Conservation (phyloP, 2,329 filamentous ascomycete genomes). For the Claviceps lovelessii region DNA sequence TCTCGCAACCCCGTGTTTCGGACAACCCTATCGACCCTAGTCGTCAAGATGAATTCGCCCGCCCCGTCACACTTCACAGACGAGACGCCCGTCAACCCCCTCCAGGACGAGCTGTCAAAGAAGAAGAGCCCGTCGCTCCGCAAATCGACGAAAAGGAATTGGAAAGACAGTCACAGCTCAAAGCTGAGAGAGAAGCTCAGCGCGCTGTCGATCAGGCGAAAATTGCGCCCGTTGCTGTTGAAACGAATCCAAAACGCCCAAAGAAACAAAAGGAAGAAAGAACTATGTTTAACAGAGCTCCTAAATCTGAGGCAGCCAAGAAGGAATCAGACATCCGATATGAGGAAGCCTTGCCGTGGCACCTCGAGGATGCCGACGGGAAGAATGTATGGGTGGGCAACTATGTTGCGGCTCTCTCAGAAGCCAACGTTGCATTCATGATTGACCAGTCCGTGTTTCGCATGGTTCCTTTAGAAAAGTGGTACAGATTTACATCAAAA, state of each 20-base stretch:
- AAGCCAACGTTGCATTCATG: slow-evolving; percentile 67
- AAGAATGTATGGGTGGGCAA: slow-evolving; percentile 89
- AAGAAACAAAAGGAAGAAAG: slow-evolving; percentile 69
- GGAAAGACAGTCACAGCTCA: slow-evolving; percentile 51
- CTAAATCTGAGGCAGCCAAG: slow-evolving; percentile 65
- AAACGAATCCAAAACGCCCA: slow-evolving; percentile 32
- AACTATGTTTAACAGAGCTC: slow-evolving; percentile 72
- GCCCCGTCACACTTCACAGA: slow-evolving; percentile 77
- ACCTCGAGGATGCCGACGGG: slow-evolving; percentile 89
- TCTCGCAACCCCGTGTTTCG: slow-evolving; percentile 43
- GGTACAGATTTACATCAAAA: slow-evolving; percentile 77
- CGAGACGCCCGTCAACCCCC: slow-evolving; percentile 65
- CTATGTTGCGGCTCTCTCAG: slow-evolving; percentile 78
- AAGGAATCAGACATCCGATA: slow-evolving; percentile 64
- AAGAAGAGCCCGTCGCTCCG: slow-evolving; percentile 32
- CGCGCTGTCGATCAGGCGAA: slow-evolving; percentile 78
- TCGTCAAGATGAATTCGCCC: slow-evolving; percentile 64
- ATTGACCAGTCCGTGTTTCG: slow-evolving; percentile 58
- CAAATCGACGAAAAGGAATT: slow-evolving; percentile 42
- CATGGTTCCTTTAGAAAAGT: slow-evolving; percentile 88
- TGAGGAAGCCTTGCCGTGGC: slow-evolving; percentile 92
- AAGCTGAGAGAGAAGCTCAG: slow-evolving; percentile 72
- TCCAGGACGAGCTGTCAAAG: slow-evolving; percentile 48
- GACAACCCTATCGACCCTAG: slow-evolving; percentile 53
- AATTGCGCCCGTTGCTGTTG: slow-evolving; percentile 70